Base-by-base conservation (phyloP, 805 yeast genomes). In the Metschnikowia koreensis region DNA sequence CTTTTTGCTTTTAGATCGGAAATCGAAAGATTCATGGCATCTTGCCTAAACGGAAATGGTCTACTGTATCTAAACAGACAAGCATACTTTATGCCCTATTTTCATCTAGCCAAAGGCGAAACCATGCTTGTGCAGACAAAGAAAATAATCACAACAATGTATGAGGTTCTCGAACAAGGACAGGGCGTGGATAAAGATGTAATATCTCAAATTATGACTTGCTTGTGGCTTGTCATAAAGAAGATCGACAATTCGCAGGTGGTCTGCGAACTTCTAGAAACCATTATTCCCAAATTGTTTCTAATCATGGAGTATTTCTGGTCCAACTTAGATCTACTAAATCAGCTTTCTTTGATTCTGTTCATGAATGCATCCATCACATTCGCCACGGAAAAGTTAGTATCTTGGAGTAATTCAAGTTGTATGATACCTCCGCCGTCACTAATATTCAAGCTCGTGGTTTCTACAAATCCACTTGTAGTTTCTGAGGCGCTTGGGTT, bases 401-500 rank as follows among this genome's bases (percentile, higher is more conserved):
- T 11, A 7, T 27, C 45, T 17, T 44, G 41, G 52, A 7, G 28
- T 8, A 44, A 44, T n/a, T 16, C 41, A 6, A 41, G 37, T 6
- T 33, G 31, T 27, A 28, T 56, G 15, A 42, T 57, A 6, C 56
- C 56, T 0, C 78, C 80, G 0, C 77, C 80, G 0, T 44, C 71
- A 1, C 48, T 80, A 2, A 54, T 70, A 0, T 75, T 76, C 49
- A 54, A 65, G 4, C 56, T 78, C 1, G 57, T 79, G 6, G 69
- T 81, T 38, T 64, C 74, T 3, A 62, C 69, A 15, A 75, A 77
- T 53, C 77, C 86, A 7, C 53, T 76, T 1, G 54, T 79, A 4
- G 63, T 78, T 2, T 78, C 84, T 4, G 75, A 70, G 29, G 48
- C 74, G 0, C 78, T 84, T 57, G 74, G 73, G 1, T 80, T 74